Evolutionary conservation across 202 grass and related monocot genomes (phyloP).

Genomic region (Eragrostis tef): DNA sequence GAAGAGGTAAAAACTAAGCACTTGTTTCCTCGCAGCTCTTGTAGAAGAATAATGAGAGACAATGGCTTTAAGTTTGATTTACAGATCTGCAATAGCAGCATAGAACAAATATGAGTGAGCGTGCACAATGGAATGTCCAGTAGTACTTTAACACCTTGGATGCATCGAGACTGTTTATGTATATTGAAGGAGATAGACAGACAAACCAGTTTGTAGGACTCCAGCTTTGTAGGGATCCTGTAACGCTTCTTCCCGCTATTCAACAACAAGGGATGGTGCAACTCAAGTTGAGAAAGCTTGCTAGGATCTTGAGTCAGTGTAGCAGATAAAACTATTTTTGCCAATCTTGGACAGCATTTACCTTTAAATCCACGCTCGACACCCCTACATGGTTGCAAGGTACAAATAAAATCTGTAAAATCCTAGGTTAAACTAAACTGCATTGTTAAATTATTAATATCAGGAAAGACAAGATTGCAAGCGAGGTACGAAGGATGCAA

Average conservation of each 20-base stretch:
- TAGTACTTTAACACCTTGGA: constrained; percentile 15
- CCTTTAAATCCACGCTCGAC: constrained; percentile 82
- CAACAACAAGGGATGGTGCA: constrained; percentile 89
- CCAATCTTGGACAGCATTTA: constrained; percentile 79
- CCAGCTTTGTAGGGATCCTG: constrained; percentile 70
- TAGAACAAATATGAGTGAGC: constrained; percentile 29
- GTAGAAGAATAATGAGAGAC: constrained; percentile 78
- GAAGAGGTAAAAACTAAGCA: constrained; percentile 93
- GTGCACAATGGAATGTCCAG: neutral
- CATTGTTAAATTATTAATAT: neutral
- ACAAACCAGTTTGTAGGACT: constrained; percentile 82
- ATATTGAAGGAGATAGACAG: constrained; percentile 21
- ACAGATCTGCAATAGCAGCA: constrained; percentile 63
- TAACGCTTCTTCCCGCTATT: constrained; percentile 90
- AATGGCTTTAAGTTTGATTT: constrained; percentile 87
- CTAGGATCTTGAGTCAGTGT: constrained; percentile 98
- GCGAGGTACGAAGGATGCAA: neutral
- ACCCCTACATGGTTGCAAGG: constrained; percentile 52
- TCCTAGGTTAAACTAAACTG: constrained; percentile 10
- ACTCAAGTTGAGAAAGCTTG: constrained; percentile 92
- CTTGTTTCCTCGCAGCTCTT: constrained; percentile 72
- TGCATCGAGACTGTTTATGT: neutral
- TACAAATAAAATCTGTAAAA: constrained; percentile 20
- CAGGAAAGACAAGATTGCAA: constrained; percentile 6
- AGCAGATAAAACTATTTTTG: constrained; percentile 86